Percentiles rank a stretch among this genome's conserved stretches.
Conservation (phyloP, 192 early-diverging fungal species). For the Coemansia erecta region DNA sequence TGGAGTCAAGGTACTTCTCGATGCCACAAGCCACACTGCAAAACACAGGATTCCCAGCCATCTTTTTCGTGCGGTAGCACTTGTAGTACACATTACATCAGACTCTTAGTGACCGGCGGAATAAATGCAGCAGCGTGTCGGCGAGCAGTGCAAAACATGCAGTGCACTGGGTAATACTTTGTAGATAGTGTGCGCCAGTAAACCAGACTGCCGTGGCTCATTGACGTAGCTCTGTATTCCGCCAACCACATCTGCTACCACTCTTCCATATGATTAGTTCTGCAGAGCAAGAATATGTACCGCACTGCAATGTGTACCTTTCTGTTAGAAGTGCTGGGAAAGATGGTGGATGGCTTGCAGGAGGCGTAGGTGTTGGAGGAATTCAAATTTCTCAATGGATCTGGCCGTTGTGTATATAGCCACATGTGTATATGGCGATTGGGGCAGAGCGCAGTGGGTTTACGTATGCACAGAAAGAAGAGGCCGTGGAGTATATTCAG, state of each 20-base stretch:
- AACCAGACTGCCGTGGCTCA: conserved; percentile 21
- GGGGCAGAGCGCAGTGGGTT: no score
- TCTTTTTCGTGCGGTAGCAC: conserved; percentile 64
- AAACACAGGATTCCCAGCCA: conserved; percentile 23
- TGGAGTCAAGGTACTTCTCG: neutral
- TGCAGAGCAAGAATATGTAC: conserved; percentile 33
- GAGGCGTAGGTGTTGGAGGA: no score
- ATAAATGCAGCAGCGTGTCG: conserved; percentile 77
- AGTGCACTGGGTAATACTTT: conserved; percentile 65
- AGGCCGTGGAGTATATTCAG: no score
- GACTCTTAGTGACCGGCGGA: conserved; percentile 85
- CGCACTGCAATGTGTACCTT: no score
- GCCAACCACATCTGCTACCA: conserved; percentile 28
- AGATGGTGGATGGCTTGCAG: no score
- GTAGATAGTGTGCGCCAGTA: conserved; percentile 41
- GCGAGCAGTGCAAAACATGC: conserved; percentile 86
- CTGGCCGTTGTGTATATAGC: no score
- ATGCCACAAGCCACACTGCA: neutral
- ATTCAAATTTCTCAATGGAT: no score
- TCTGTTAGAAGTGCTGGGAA: no score
- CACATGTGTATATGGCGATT: no score
- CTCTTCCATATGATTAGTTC: conserved; percentile 20
- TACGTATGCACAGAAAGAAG: no score
- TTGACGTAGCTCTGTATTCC: conserved; percentile 24
- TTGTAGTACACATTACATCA: conserved; percentile 88